phyloP scores from a whole-genome alignment of 2,329 filamentous ascomycete species.

The Monosporascus sp. region DNA sequence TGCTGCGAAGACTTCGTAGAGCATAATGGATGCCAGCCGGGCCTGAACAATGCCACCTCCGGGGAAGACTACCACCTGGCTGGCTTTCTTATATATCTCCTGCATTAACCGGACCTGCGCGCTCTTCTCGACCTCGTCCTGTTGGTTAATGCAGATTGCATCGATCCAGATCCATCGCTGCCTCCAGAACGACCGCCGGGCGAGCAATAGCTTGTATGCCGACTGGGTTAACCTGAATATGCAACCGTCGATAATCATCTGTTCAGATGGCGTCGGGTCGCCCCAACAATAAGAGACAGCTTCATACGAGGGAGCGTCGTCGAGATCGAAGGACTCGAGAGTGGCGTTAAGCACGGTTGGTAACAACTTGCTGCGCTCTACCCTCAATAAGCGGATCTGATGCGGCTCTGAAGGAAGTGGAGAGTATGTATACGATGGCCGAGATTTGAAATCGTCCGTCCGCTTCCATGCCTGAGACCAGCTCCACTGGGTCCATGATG shows the following conservation, averaged over 20 bases:
- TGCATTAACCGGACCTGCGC: slow-evolving; percentile 9
- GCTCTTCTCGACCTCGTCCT: slow-evolving; percentile 8
- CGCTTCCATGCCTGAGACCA: no score
- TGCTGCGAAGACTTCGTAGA: slow-evolving; percentile 1
- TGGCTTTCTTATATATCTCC: slow-evolving; percentile 8
- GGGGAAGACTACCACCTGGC: slow-evolving; percentile 6
- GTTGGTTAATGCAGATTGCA: slow-evolving; percentile 7
- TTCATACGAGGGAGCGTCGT: background rate
- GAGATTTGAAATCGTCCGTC: no score
- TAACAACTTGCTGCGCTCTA: no score
- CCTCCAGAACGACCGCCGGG: slow-evolving; percentile 6
- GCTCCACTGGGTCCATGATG: no score
- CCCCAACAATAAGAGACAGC: slow-evolving; percentile 12
- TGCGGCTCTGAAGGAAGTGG: no score
- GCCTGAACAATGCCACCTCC: slow-evolving; percentile 3
- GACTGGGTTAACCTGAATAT: slow-evolving; percentile 8
- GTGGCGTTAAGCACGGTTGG: no score
- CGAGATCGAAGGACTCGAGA: no score
- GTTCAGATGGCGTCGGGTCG: slow-evolving; percentile 4
- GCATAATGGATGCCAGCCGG: slow-evolving; percentile 2
- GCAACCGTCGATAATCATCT: slow-evolving; percentile 8
- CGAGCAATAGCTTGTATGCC: slow-evolving; percentile 9
- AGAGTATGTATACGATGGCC: no score
- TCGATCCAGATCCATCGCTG: slow-evolving; percentile 1
- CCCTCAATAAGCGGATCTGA: no score